phyloP scores from a whole-genome alignment of 2,329 filamentous ascomycete species.

The Boeremia lycopersici region DNA sequence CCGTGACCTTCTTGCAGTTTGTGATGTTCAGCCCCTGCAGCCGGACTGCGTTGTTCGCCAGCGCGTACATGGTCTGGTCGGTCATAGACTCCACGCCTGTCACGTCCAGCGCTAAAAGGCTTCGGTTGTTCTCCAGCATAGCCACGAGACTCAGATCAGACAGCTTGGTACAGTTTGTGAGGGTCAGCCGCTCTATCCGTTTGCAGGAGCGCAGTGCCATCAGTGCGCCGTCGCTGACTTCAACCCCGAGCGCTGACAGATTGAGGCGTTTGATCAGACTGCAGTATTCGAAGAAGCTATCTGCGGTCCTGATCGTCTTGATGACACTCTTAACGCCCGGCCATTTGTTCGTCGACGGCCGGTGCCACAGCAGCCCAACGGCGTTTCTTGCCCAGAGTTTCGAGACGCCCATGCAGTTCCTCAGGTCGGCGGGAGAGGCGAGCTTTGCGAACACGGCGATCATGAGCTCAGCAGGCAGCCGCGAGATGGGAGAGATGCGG shows the following conservation, averaged over 20 bases:
- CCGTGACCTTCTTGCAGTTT: conserved; percentile 80
- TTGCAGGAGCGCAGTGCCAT: conserved; percentile 82
- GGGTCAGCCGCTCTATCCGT: conserved; percentile 86
- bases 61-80: conserved; percentile 75
- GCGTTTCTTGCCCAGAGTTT: conserved; percentile 91
- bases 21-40: conserved; percentile 95
- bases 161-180: conserved; percentile 86
- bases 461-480: conserved; percentile 90
- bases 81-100: conserved; percentile 82
- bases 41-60: conserved; percentile 81
- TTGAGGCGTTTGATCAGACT: conserved; percentile 93
- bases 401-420: conserved; percentile 91
- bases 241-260: conserved; percentile 75
- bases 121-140: conserved; percentile 77
- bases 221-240: conserved; percentile 89
- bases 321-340: conserved; percentile 80
- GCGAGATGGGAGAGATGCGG: conserved; percentile 78
- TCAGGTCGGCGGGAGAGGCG: conserved; percentile 74
- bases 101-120: conserved; percentile 87
- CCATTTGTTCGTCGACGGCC: conserved; percentile 89
- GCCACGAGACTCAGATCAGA: conserved; percentile 83
- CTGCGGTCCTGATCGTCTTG: conserved; percentile 70
- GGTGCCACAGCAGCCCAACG: conserved; percentile 93
- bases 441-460: conserved; percentile 91
- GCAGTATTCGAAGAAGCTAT: conserved; percentile 87